Evolutionary conservation across 2,329 filamentous ascomycete genomes (phyloP), one percentile per base, ranked within the genome.

Genomic region (Biscogniauxia sp.): DNA sequence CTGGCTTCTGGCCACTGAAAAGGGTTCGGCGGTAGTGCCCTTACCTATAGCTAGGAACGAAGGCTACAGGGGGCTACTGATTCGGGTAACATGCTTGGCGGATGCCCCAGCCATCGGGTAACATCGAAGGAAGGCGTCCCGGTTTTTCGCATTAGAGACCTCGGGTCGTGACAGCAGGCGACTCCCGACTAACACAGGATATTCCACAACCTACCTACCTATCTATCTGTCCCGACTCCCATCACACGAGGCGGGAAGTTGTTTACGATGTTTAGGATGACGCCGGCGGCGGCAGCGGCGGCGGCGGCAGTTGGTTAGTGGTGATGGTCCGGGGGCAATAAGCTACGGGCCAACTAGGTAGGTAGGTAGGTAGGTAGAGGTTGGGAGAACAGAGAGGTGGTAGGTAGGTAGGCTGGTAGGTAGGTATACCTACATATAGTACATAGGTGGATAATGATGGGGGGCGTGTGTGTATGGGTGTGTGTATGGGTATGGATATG

Each of bases 31-130:
- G 52, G 52, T 20, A 54, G 26, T 19, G 15, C 52, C 28, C 52
- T 32, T 32, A 26, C 26, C 26, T 54, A 17, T 20, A 23, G 26
- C 20, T 26, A 19, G 54, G 41, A 50, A 54, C 52, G 52, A 50
- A 56, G 28, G 37, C 3, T 57, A 37, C 50, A 57, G 28, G 55
- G 41, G 49, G 23, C n/a, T 23, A 23, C 25, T 52, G 17, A 32
- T 41, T 52, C 55, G 55, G 55, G 55, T 57, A 57, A 54, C 53
- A 37, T 26, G 32, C 26, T 37, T 37, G 53, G 32, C 53, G 28
- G 53, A 19, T 54, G 19, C 53, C 20, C 53, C 15, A 54, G 28
- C 26, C 53, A 54, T 54, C 53, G 53, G 52, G 53, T 54, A 54
- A 54, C 53, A 37, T 37, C 15, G 26, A 28, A 37, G 19, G 51